A percentile compares a stretch with the other conserved stretches of the same genome.
Conservation (phyloP, 176 grass and related monocot genomes). For the Triticum turgidum region DNA sequence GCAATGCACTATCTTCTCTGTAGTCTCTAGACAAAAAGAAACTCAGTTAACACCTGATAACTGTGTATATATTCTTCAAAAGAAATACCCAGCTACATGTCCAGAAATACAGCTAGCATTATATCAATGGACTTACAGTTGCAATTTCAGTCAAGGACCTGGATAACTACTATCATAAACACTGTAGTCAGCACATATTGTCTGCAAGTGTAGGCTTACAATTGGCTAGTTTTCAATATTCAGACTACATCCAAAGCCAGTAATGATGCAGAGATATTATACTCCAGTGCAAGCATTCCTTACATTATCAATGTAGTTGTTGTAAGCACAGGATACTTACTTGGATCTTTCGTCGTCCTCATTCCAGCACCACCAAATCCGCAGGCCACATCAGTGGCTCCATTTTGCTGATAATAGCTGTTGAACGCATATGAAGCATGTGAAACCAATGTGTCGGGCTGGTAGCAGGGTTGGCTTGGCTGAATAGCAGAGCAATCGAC, state of each 20-base stretch:
- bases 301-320: not conserved
- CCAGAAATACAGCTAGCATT: not conserved
- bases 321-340: constrained; percentile 42
- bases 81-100: not conserved
- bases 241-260: not conserved
- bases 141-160: not conserved
- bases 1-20: not conserved
- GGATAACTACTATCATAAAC: not conserved
- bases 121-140: not conserved
- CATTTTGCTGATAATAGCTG: constrained; percentile 89
- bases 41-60: not conserved
- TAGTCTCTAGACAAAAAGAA: not conserved
- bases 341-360: constrained; percentile 80
- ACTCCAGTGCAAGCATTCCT: not conserved
- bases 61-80: not conserved
- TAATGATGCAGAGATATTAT: not conserved
- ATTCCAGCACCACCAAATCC: constrained; percentile 75
- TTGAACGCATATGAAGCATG: constrained; percentile 93
- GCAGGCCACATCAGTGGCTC: constrained; percentile 82
- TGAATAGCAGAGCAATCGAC: constrained; percentile 95
- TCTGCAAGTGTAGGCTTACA: not conserved
- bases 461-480: constrained; percentile 94
- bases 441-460: constrained; percentile 71
- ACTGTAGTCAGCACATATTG: not conserved
- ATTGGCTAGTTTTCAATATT: not conserved